Base-by-base conservation (phyloP, 257 asterid genomes). In the Thymus mandschuricus region DNA sequence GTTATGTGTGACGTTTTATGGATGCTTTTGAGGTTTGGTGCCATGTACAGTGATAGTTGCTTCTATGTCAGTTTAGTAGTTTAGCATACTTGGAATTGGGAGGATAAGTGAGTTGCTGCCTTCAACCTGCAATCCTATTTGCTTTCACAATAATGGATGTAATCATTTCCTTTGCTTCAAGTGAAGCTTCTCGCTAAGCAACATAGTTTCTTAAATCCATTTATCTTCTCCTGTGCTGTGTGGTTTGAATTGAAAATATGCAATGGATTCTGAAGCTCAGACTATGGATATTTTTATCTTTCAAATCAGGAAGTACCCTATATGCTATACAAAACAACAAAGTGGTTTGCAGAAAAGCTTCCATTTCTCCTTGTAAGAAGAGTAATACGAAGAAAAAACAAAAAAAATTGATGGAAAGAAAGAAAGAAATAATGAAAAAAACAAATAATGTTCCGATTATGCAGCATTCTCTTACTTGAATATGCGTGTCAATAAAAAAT, bases 1-100 rank as follows among this genome's bases (percentile, higher is more conserved):
- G 30, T 46, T 12, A 21, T 66, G 3, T 68, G 40, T 55, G 46
- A 46, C 15, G 10, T 15, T 30, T 4, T 59, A 59, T 12, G 28
- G 70, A 67, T 75, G 50, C 41, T 50, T 15, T 60, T 8, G 44
- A 52, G 21, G 21, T 21, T 21, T 21, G 21, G 21, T 49, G 78
- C 59, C 1, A 59, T 33, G 38, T 44, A 15, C 49, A 31, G 50
- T n/a, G n/a, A 50, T 8, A 29, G 43, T 56, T 46, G 13, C 64
- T 45, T 57, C 64, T 46, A 49, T 44, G 46, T 31, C 54, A 38
- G 33, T 3, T 35, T 74, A 13, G 51, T 48, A 74, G 51, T 56
- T 61, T 64, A 44, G 40, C 68, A 3, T 58, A 67, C 63, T 10
- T 64, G 56, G 73, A 43, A 49, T 59, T 66, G 59, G 69, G 56